Base-by-base conservation (phyloP, 108 stramenopile genomes). In the Cyclostephanos tholiformis region DNA sequence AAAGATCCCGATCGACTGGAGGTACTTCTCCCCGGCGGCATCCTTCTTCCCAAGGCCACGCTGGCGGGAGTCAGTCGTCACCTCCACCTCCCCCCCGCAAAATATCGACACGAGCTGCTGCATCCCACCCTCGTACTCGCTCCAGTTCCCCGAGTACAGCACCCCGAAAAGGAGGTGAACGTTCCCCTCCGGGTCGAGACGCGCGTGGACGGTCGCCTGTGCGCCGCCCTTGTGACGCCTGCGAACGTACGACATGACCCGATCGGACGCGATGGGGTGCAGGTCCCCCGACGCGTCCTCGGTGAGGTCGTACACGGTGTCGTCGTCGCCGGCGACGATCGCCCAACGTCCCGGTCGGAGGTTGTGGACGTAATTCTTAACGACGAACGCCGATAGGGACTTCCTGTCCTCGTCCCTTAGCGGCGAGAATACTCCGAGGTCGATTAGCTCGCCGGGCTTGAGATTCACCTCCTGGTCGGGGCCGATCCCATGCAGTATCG, bases 371-470 rank as follows among this genome's bases (percentile, higher is more conserved):
- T 87, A 85, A 50, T 88, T 86, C 82, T 85, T 89, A 30, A 87
- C 56, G 2, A 86, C 26, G 67, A 76, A 74, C 20, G 75, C 75
- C 25, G 70, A 39, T 22, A 80, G 69, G 22, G 72, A 35, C 29
- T 71, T 82, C n/a, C 29, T 36, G 59, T 87, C 86, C 36, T 73
- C 62, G 11, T 65, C 53, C 22, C 59, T 29, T 6, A 86, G 77
- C 13, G 91, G 91, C 11, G 84, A 87, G 36, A 84, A 88, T 1
- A 89, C 69, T 0, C 91, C 91, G 11, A 92, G 20, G 51, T 92
- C 91, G 10, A 92, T 60, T 3, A 88, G 55, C 72, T 88, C 87
- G 13, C 87, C 82, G 19, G 87, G 59, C 52, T 68, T 66, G 14
- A 89, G 71, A 29, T 78, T 69, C 19, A 74, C 32, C 48, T 67